Evolutionary conservation across 768 basidiomycete species (phyloP).

Genomic region (Butyriboletus loyo): DNA sequence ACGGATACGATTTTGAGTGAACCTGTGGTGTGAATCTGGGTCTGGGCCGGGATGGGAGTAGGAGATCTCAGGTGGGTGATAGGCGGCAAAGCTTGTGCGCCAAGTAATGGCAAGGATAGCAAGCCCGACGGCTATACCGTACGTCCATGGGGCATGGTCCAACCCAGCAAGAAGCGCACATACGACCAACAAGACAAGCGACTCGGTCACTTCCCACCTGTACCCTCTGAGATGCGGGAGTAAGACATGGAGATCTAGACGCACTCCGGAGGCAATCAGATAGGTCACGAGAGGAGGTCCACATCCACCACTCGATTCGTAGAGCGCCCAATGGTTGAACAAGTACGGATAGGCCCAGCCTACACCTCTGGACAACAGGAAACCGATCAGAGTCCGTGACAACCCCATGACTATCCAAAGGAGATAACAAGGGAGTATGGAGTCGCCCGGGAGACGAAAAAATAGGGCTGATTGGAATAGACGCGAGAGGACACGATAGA

Average conservation of each 20-base stretch:
- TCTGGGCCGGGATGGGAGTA: neutral
- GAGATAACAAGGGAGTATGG: constrained; percentile 12
- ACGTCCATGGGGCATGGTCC: constrained; percentile 42
- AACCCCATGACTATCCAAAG: constrained; percentile 25
- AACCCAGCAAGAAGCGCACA: constrained; percentile 21
- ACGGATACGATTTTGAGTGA: constrained; percentile 4
- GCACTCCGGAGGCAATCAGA: constrained; percentile 17
- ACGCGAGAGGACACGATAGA: constrained; percentile 20
- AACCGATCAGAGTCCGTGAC: constrained; percentile 14
- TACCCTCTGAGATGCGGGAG: constrained; percentile 7
- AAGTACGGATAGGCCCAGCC: constrained; percentile 39
- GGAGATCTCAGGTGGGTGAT: neutral
- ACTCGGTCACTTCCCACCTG: constrained; percentile 16
- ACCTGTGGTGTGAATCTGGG: neutral
- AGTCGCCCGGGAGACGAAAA: constrained; percentile 5
- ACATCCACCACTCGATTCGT: constrained; percentile 37
- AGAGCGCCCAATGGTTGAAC: constrained; percentile 40
- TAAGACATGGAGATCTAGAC: constrained; percentile 5
- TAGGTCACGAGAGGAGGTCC: constrained; percentile 32
- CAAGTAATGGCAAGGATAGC: constrained; percentile 22
- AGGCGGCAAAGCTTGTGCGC: neutral
- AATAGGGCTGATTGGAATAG: constrained; percentile 18
- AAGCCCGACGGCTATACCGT: constrained; percentile 27
- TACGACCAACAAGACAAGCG: constrained; percentile 4
- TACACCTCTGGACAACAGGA: constrained; percentile 25